These are phyloP conservation scores for Fusarium domesticum DNA, from an alignment of 2,329 filamentous ascomycete genomes.

Conservation along the genomic window DNA sequence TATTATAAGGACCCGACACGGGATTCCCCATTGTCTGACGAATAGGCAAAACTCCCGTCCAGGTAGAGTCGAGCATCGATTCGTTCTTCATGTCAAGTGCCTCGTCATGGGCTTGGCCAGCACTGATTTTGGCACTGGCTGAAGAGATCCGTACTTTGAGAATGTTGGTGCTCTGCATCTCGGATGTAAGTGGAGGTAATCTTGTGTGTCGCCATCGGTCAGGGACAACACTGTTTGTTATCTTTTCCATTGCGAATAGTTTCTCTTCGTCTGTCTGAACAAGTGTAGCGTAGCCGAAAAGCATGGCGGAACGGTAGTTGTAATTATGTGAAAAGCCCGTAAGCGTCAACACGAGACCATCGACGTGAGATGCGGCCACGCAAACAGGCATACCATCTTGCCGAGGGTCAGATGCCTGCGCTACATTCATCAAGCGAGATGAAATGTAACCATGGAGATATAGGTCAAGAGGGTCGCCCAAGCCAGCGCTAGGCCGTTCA, in stretches of 20 bases:
- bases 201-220: conserved; percentile 67
- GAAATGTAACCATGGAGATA: conserved; percentile 87
- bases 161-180: conserved; percentile 73
- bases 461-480: conserved; percentile 66
- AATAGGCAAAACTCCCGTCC: conserved; percentile 61
- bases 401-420: conserved; percentile 11
- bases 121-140: conserved; percentile 73
- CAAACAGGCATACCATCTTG: conserved; percentile 69
- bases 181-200: conserved; percentile 66
- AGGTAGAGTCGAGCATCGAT: conserved; percentile 42
- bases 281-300: conserved; percentile 69
- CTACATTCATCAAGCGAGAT: conserved; percentile 70
- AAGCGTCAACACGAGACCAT: conserved; percentile 75
- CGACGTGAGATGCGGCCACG: conserved; percentile 69
- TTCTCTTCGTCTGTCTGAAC: conserved; percentile 69
- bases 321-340: conserved; percentile 79
- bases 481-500: conserved; percentile 55
- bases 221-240: conserved; percentile 71
- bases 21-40: conserved; percentile 64
- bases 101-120: conserved; percentile 60
- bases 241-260: conserved; percentile 71
- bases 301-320: conserved; percentile 78
- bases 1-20: conserved; percentile 57
- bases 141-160: conserved; percentile 65
- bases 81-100: conserved; percentile 46